Conservation (phyloP, 2,329 filamentous ascomycete species). For the Diplodia seriata region DNA sequence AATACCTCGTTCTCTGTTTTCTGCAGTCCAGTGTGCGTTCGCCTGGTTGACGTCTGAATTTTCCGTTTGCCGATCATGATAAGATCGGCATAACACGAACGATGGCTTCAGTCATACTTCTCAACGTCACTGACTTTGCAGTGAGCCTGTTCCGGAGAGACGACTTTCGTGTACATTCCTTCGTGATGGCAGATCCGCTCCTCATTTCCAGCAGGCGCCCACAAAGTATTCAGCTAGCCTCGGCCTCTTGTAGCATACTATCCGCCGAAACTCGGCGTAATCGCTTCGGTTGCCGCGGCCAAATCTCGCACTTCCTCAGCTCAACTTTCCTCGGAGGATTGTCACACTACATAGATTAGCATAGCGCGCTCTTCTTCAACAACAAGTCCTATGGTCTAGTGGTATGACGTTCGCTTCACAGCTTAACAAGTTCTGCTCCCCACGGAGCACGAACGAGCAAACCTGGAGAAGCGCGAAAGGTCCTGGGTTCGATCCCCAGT, state of each 20-base stretch:
- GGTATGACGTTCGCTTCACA: constrained; percentile 35
- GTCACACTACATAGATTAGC: fast-evolving
- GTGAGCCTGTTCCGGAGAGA: background rate
- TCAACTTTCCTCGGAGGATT: too few relatives aligned
- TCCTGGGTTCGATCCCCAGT: constrained; percentile 37
- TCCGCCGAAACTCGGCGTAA: background rate
- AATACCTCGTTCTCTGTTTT: background rate
- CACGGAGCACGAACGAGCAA: background rate
- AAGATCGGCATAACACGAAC: background rate
- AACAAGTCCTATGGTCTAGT: constrained; percentile 33
- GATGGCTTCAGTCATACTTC: background rate
- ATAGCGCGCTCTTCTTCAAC: background rate
- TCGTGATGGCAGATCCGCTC: background rate
- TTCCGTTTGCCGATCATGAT: background rate
- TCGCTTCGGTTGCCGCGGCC: background rate
- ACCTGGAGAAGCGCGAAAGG: constrained; percentile 32
- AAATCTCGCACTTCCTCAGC: background rate
- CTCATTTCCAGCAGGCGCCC: background rate
- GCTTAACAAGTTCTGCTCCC: background rate
- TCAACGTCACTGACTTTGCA: too few relatives aligned
- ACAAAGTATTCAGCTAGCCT: too few relatives aligned
- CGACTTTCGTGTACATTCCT: background rate
- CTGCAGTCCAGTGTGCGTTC: background rate
- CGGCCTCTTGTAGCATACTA: background rate
- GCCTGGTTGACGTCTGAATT: background rate